Conservation (phyloP, 495 filamentous ascomycete species). For the Elaphomyces granulatus region DNA sequence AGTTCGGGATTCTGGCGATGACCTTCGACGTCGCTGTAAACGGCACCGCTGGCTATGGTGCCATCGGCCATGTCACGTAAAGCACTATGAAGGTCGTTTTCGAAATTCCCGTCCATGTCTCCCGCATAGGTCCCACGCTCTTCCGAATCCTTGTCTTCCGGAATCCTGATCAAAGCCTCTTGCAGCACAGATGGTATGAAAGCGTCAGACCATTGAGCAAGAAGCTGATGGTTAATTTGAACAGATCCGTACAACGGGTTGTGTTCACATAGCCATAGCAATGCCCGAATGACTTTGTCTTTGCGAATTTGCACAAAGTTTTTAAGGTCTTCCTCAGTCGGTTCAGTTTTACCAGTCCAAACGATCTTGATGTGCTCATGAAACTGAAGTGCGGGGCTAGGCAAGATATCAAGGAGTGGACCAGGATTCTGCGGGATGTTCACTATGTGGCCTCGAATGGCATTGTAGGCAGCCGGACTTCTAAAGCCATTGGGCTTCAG, state of each 20-base stretch:
- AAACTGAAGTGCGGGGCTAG: constrained; percentile 1
- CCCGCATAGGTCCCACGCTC: constrained; percentile 6
- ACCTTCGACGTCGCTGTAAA: constrained; percentile 6
- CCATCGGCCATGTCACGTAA: not conserved
- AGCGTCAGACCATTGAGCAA: not conserved
- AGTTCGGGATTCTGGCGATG: constrained; percentile 9
- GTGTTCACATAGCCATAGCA: constrained; percentile 4
- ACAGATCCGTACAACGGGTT: constrained; percentile 4
- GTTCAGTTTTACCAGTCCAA: not conserved
- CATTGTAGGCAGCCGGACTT: constrained; percentile 1
- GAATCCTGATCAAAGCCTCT: not conserved
- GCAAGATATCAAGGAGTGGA: constrained; percentile 8
- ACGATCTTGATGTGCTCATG: not conserved
- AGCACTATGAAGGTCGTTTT: constrained; percentile 3
- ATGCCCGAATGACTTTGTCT: constrained; percentile 3
- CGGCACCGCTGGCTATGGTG: constrained; percentile 2
- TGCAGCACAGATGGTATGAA: not conserved
- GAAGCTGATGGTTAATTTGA: not conserved
- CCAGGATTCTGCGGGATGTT: constrained; percentile 6
- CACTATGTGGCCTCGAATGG: constrained; percentile 8
- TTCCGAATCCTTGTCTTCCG: not conserved
- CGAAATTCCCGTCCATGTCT: constrained; percentile 2
- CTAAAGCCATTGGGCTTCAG: not conserved
- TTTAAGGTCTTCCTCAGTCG: not conserved
- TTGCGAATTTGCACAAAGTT: constrained; percentile 4